Conservation (phyloP, 148 eudicot species). For the Agrostemma githago region DNA sequence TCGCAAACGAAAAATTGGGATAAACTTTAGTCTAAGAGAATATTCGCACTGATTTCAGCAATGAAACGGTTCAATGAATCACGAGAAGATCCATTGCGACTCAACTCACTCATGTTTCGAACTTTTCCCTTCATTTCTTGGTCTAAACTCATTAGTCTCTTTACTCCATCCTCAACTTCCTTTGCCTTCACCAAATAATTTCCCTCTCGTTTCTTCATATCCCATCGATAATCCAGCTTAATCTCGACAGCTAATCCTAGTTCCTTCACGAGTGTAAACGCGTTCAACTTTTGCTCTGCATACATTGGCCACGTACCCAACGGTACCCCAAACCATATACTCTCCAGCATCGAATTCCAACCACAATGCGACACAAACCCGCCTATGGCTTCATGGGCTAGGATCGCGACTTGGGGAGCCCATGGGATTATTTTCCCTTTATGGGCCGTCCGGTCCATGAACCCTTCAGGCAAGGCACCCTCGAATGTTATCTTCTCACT, state of each 20-base stretch:
- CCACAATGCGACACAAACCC: slow-evolving; percentile 60
- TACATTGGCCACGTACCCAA: slow-evolving; percentile 46
- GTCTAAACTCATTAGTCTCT: slow-evolving; percentile 25
- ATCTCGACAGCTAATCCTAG: slow-evolving; percentile 38
- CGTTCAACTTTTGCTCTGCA: slow-evolving; percentile 46
- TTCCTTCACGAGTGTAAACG: slow-evolving; percentile 38
- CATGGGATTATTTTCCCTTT: slow-evolving; percentile 38
- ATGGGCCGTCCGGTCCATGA: slow-evolving; percentile 27
- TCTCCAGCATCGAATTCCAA: slow-evolving; percentile 52
- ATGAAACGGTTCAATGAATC: slow-evolving; percentile 12
- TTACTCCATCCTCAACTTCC: slow-evolving; percentile 30
- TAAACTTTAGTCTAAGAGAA: no score
- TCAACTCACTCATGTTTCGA: slow-evolving; percentile 10
- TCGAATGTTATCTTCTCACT: slow-evolving; percentile 18
- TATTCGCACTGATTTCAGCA: neutral
- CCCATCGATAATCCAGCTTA: slow-evolving; percentile 27
- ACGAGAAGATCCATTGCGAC: slow-evolving; percentile 36
- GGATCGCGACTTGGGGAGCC: slow-evolving; percentile 37
- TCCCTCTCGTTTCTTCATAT: neutral
- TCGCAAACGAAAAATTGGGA: no score
- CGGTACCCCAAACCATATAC: slow-evolving; percentile 41
- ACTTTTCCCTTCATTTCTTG: slow-evolving; percentile 17
- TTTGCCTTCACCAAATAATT: slow-evolving; percentile 25
- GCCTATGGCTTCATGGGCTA: slow-evolving; percentile 34
- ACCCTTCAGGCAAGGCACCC: slow-evolving; percentile 37